Percentiles rank a stretch among this genome's conserved stretches.
These are phyloP conservation scores for Blastomyces emzantsi DNA, from an alignment of 2,329 filamentous ascomycete genomes.

Conservation along the genomic window DNA sequence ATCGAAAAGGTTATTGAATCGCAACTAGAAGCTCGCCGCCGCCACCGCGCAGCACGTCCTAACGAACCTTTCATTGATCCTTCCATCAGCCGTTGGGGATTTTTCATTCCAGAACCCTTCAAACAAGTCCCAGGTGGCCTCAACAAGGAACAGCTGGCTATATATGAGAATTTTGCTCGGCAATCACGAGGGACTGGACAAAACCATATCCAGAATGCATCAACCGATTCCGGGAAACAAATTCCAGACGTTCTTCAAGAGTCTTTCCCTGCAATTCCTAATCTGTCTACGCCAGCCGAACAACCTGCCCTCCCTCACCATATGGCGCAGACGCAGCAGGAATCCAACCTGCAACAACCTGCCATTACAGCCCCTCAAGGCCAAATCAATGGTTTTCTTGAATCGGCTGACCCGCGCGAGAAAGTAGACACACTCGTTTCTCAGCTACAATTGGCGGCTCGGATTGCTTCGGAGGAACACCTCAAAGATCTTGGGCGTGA, in stretches of 20 bases:
- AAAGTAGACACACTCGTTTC: constrained; percentile 46
- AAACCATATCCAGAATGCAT: constrained; percentile 47
- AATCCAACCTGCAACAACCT: constrained; percentile 32
- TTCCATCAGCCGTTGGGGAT: constrained; percentile 78
- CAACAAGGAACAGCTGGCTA: constrained; percentile 85
- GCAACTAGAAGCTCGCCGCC: constrained; percentile 67
- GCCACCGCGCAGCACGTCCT: constrained; percentile 64
- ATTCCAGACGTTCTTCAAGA: constrained; percentile 56
- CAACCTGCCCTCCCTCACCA: constrained; percentile 53
- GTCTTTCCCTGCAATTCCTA: constrained; percentile 50
- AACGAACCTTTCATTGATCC: constrained; percentile 79
- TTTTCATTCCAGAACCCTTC: constrained; percentile 89
- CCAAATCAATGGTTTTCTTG: constrained; percentile 54
- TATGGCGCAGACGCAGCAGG: constrained; percentile 44
- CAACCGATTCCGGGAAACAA: constrained; percentile 52
- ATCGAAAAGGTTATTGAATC: constrained; percentile 88
- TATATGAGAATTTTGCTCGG: constrained; percentile 92
- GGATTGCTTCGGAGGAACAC: constrained; percentile 49
- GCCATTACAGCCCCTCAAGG: constrained; percentile 34
- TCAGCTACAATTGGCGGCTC: constrained; percentile 48
- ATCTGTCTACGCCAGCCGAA: constrained; percentile 54
- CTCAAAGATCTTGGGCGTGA: constrained; percentile 49
- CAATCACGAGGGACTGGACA: constrained; percentile 60
- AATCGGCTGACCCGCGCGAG: constrained; percentile 45
- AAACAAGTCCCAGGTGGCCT: constrained; percentile 74